Evolutionary conservation across 1,284 basidiomycete genomes (phyloP).

Genomic region (Lignosus rhinocerotis): DNA sequence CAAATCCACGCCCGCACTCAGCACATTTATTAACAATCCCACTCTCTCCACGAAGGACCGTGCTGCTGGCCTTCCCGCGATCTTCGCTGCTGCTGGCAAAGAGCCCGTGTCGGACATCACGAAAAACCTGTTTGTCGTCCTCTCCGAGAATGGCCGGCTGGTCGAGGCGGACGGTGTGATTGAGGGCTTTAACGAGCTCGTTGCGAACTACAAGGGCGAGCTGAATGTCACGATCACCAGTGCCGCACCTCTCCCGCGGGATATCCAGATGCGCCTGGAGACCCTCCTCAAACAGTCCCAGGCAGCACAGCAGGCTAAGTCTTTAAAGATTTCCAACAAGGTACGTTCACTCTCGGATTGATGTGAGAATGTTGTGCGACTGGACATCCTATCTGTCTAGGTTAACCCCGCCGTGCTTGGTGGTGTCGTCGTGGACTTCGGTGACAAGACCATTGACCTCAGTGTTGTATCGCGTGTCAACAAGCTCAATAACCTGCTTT

Average conservation of each 20-base stretch:
- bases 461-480: slow-evolving; percentile 92
- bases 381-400: slow-evolving; percentile 38
- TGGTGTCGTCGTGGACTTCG: slow-evolving; percentile 95
- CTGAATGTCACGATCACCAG: slow-evolving; percentile 92
- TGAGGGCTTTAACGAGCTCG: slow-evolving; percentile 89
- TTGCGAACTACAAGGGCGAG: slow-evolving; percentile 91
- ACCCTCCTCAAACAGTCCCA: slow-evolving; percentile 82
- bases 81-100: slow-evolving; percentile 71
- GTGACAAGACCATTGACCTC: slow-evolving; percentile 96
- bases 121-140: slow-evolving; percentile 88
- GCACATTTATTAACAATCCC: slow-evolving; percentile 82
- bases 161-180: slow-evolving; percentile 85
- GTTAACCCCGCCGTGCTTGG: slow-evolving; percentile 88
- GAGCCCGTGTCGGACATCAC: slow-evolving; percentile 82
- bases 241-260: slow-evolving; percentile 75
- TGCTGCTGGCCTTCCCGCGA: slow-evolving; percentile 61
- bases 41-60: slow-evolving; percentile 85
- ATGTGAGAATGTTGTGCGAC: neutral
- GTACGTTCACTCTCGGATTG: slow-evolving; percentile 40
- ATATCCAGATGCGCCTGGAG: slow-evolving; percentile 77
- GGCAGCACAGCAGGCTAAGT: slow-evolving; percentile 82
- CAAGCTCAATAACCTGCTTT: slow-evolving; percentile 89
- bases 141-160: slow-evolving; percentile 94
- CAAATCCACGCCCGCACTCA: slow-evolving; percentile 63
- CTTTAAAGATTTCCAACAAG: slow-evolving; percentile 87